Conservation (phyloP, 2,329 filamentous ascomycete species). For the Pseudogymnoascus pannorum region DNA sequence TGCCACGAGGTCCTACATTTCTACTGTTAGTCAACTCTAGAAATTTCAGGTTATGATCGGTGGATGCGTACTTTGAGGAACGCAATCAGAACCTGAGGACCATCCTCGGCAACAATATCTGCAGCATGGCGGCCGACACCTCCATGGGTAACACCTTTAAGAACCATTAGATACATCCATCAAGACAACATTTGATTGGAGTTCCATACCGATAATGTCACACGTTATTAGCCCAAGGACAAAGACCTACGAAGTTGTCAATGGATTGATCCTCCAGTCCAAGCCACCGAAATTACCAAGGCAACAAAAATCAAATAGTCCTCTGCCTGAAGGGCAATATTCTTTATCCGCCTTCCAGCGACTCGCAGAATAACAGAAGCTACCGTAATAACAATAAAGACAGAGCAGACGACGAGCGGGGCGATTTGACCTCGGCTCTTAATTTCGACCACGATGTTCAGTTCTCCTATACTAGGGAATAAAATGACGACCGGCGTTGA, state of each 20-base stretch:
- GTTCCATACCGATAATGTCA: neutral
- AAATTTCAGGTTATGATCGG: neutral
- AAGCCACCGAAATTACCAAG: constrained; percentile 15
- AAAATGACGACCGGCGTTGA: neutral
- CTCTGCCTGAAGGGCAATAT: constrained; percentile 29
- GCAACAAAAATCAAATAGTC: constrained; percentile 33
- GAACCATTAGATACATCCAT: neutral
- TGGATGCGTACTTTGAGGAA: constrained; percentile 25
- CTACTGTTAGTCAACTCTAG: neutral
- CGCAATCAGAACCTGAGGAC: constrained; percentile 16
- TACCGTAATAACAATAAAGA: neutral
- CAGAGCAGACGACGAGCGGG: neutral
- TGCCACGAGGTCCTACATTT: neutral
- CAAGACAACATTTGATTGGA: neutral
- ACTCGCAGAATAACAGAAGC: neutral
- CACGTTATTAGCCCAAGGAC: neutral
- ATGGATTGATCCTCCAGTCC: neutral
- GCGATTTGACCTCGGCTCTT: neutral
- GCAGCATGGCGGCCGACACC: constrained; percentile 19
- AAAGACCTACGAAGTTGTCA: neutral
- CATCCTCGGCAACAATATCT: constrained; percentile 16
- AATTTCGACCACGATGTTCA: neutral
- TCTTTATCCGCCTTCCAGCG: neutral
- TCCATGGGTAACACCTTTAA: constrained; percentile 6
- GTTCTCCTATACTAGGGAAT: neutral